Evolutionary conservation across 2,329 filamentous ascomycete species (phyloP).

Genomic region (Cladophialophora carrionii): DNA sequence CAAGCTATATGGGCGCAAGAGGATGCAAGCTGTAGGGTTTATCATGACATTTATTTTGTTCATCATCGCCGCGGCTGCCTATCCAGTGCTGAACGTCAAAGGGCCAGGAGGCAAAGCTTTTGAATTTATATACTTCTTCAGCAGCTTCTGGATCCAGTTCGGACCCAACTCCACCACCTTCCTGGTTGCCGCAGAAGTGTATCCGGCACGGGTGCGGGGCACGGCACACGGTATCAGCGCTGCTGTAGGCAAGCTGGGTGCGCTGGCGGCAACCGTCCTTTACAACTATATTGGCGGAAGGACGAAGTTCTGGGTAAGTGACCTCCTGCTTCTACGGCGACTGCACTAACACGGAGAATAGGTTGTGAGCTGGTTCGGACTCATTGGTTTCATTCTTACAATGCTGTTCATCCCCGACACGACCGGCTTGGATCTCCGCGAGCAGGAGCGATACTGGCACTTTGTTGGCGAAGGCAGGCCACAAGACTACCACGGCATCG

Average conservation of each 20-base stretch:
- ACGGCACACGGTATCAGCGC: constrained; percentile 80
- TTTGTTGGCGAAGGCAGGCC: constrained; percentile 12
- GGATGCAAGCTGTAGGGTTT: constrained; percentile 95
- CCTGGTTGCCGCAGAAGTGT: constrained; percentile 92
- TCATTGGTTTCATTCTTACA: constrained; percentile 81
- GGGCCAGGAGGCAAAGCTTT: constrained; percentile 62
- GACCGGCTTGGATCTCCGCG: constrained; percentile 26
- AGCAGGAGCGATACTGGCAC: constrained; percentile 19
- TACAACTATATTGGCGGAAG: not conserved
- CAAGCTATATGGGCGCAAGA: constrained; percentile 93
- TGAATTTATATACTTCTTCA: constrained; percentile 94
- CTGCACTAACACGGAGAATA: not conserved
- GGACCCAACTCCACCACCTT: constrained; percentile 96
- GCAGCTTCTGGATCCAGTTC: constrained; percentile 98
- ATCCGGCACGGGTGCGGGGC: constrained; percentile 88
- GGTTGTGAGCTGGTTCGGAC: constrained; percentile 79
- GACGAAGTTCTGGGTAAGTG: not conserved
- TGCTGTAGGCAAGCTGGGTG: not conserved
- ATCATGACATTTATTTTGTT: constrained; percentile 82
- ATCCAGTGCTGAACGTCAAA: not conserved
- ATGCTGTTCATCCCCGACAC: constrained; percentile 88
- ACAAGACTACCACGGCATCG: not conserved
- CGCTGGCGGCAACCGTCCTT: not conserved
- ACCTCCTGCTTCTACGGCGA: not conserved
- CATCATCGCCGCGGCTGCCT: not conserved